Percentiles rank a stretch among this genome's conserved stretches.
Conservation (phyloP, 768 basidiomycete genomes). For the Pulveroboletus sp. region DNA sequence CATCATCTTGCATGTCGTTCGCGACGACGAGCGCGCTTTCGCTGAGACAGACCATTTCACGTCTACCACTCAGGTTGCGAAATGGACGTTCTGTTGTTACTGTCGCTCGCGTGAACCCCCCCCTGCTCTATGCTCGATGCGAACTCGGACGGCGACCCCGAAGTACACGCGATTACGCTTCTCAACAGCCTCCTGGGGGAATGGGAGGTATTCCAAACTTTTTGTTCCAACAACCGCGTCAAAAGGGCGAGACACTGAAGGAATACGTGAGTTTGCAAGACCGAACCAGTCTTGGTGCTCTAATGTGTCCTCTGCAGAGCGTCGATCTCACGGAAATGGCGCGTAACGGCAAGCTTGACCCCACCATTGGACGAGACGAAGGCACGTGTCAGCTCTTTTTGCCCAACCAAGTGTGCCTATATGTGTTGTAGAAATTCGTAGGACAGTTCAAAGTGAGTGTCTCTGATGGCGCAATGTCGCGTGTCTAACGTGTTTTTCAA, state of each 20-base stretch:
- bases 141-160: neutral
- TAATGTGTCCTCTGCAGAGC: constrained; percentile 44
- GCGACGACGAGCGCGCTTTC: neutral
- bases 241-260: constrained; percentile 84
- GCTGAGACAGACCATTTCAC: constrained; percentile 8
- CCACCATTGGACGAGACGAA: constrained; percentile 86
- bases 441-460: constrained; percentile 83
- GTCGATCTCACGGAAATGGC: constrained; percentile 84
- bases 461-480: neutral
- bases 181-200: constrained; percentile 42
- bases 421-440: constrained; percentile 62
- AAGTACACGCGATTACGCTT: constrained; percentile 41
- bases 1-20: constrained; percentile 9
- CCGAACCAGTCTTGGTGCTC: neutral
- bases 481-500: neutral
- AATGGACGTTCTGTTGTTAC: constrained; percentile 16
- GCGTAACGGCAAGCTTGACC: constrained; percentile 81
- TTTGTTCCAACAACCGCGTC: constrained; percentile 52
- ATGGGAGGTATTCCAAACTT: constrained; percentile 54
- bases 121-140: neutral
- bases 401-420: neutral
- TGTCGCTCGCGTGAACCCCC: neutral
- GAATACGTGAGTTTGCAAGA: constrained; percentile 58
- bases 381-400: constrained; percentile 36
- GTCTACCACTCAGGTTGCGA: constrained; percentile 17